Evolutionary conservation across 345 rosid species (phyloP).

Genomic region (Balakata baccata): DNA sequence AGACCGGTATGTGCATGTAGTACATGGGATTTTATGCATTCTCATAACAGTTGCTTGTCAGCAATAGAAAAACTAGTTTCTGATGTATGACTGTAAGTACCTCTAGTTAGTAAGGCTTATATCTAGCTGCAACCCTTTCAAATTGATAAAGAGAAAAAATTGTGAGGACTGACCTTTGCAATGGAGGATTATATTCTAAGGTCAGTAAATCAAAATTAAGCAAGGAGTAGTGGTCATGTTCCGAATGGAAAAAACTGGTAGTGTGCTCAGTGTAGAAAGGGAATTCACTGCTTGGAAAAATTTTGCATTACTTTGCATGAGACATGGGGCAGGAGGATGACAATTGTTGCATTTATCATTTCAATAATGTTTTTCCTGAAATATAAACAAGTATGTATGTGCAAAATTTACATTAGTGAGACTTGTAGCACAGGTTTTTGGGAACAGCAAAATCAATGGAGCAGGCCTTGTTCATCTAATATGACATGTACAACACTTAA

Average conservation of each 20-base stretch:
- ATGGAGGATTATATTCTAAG: background rate
- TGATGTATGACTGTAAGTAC: background rate
- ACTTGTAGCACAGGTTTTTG: no score
- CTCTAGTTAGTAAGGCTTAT: background rate
- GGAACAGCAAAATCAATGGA: background rate
- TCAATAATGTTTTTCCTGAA: background rate
- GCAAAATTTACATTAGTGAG: background rate
- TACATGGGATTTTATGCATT: background rate
- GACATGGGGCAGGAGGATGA: no score
- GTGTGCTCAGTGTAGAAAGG: background rate
- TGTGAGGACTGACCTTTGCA: background rate
- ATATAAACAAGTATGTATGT: background rate
- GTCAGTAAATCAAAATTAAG: background rate
- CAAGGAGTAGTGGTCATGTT: background rate
- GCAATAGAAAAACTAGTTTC: background rate
- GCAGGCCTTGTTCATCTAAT: background rate
- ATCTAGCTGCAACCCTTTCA: background rate
- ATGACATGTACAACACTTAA: background rate
- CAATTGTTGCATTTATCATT: background rate
- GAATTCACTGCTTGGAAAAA: background rate
- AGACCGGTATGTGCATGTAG: constrained; percentile 61
- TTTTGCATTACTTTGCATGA: no score
- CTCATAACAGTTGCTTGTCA: background rate
- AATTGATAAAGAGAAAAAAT: background rate
- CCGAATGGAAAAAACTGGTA: background rate